Base-by-base conservation (phyloP, 2,329 filamentous ascomycete species). In the Cryphonectria naterciae region DNA sequence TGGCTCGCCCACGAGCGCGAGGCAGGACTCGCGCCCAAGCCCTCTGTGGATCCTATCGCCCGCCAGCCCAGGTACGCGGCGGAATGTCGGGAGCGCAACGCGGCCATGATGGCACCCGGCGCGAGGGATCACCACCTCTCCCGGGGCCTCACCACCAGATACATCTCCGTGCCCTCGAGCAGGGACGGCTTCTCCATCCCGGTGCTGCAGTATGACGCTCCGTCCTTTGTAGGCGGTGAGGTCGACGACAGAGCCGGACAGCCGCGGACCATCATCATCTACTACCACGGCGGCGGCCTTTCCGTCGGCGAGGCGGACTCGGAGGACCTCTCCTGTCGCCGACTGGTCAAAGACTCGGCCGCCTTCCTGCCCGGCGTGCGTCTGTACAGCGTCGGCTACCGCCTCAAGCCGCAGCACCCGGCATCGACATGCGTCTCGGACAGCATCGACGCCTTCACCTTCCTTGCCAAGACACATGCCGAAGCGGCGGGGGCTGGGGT, bases 201-300 rank as follows among this genome's bases (percentile, higher is more conserved):
- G 0, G 63, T 84, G n/a, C 67, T 83, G 52, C 76, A 76, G 46
- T 80, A 83, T 64, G 74, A 78, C 8, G 69, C 65, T 10, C 65
- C 72, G 2, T 62, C 70, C 0, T 6, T 8, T 17, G 65, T 41
- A 4, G 35, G 6, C 17, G 37, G 35, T 8, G 35, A 8, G 19
- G n/a, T 2, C 22, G 61, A 62, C 10, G 35, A n/a, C 35, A 35
- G 17, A 8, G 35, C n/a, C 19, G 19, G 43, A 25, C 66, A 65
- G 60, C 73, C 76, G 0, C 75, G 78, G 7, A 71, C 77, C 4
- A 72, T 82, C 8, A 75, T 84, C 15, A 73, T 86, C 25, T 86
- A 86, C 75, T 84, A 83, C 73, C 85, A 86, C 73, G 85, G 85
- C 13, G 85, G 85, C 19, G 84, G 83, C 0, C 77, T 87, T 2